Evolutionary conservation across 495 filamentous ascomycete genomes (phyloP), one percentile per base, ranked within the genome.

Genomic region (Hyaloscypha variabilis): DNA sequence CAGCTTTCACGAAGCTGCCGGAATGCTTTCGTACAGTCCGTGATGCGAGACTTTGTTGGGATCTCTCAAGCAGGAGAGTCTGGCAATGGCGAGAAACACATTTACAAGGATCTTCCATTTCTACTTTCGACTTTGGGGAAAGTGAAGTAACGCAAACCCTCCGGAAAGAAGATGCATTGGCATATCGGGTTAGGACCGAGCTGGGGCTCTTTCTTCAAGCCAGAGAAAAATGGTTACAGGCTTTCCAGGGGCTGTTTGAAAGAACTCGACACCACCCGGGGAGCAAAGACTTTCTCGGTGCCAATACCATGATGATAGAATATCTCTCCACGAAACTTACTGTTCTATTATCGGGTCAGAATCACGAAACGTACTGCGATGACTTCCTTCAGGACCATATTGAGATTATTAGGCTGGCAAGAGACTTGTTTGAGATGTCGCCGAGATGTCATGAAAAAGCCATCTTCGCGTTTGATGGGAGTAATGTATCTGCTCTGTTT

Each of bases 31-130:
- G 19, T 10, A 10, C 39, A 19, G 19, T 46, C 8, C 39, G 19
- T 46, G 39, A 46, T 19, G 39, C 39, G 19, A 46, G 39, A 19
- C 39, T 46, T 46, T 46, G 39, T 46, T 46, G 39, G 39, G 39
- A 46, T 46, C 39, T 46, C 39, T 46, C 39, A 46, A 46, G 39
- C 39, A 46, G 39, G 39, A 46, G 39, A 46, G 39, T 46, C 19
- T 46, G 39, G 39, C 39, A 46, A 19, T 46, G 39, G 39, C 39
- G 39, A 46, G 39, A 46, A 46, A 46, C 39, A 46, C 8, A 46
- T 46, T 19, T 46, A 46, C 39, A 19, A 19, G 39, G 39, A 46
- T 46, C 39, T 10, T 10, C 10, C 19, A 46, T 46, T 19, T 46
- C 39, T 8, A 46, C 39, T 10, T 19, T 46, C 39, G 39, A 46